Conservation (phyloP, 2,329 filamentous ascomycete genomes). For the Rhexocercosporidium sp. region DNA sequence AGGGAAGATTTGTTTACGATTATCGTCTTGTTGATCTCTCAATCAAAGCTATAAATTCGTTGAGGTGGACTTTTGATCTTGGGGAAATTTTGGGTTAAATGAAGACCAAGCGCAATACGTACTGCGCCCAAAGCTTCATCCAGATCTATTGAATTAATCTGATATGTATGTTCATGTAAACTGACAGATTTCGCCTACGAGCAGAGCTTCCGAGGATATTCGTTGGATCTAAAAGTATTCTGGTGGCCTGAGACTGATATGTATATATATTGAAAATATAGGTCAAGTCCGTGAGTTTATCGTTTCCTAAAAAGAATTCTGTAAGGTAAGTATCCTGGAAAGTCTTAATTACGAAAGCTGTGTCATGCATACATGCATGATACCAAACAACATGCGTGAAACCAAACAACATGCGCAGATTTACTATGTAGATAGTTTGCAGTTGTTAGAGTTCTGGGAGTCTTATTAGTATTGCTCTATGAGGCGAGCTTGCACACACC, state of each 20-base stretch:
- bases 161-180: neutral
- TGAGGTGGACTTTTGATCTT: neutral
- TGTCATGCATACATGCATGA: too few species aligned
- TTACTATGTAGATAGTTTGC: neutral
- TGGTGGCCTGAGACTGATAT: too few species aligned
- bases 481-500: conserved; percentile 6
- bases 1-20: neutral
- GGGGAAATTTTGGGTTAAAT: too few species aligned
- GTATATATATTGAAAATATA: too few species aligned
- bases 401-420: too few species aligned
- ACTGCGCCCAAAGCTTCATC: neutral
- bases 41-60: neutral
- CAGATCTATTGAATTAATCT: neutral
- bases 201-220: neutral
- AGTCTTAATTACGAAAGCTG: too few species aligned
- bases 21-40: neutral
- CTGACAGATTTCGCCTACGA: neutral
- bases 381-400: too few species aligned
- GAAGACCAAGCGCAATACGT: neutral
- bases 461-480: neutral
- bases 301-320: too few species aligned
- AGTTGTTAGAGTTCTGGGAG: neutral
- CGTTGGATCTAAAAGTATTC: too few species aligned
- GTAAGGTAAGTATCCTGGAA: too few species aligned
- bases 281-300: too few species aligned